A percentile compares a stretch with the other conserved stretches of the same genome.
phyloP scores from a whole-genome alignment of 192 early-diverging fungal genomes.

The Coemansia sp. region DNA sequence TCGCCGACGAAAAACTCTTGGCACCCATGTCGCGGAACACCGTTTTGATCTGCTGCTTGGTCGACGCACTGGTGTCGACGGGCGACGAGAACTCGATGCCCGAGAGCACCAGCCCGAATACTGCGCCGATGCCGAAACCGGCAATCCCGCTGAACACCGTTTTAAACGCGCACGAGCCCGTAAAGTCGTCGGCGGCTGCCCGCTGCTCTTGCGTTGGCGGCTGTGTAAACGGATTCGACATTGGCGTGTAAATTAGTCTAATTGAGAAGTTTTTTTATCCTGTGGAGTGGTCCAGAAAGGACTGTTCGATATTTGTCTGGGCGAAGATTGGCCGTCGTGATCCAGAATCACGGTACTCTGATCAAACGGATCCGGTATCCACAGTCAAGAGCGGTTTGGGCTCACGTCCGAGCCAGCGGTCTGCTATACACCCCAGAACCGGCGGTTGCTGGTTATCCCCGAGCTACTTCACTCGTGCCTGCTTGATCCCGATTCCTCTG shows the following conservation, averaged over 20 bases:
- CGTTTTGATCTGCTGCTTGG: conserved; percentile 78
- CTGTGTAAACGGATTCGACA: conserved; percentile 42
- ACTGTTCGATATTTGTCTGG: too few relatives aligned
- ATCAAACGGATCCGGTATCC: too few relatives aligned
- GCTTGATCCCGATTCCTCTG: too few relatives aligned
- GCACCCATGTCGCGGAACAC: conserved; percentile 87
- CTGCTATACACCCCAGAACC: too few relatives aligned
- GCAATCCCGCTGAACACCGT: conserved; percentile 62
- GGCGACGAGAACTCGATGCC: conserved; percentile 82
- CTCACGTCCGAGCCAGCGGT: too few relatives aligned
- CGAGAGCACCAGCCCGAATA: conserved; percentile 92
- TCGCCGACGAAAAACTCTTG: conserved; percentile 76
- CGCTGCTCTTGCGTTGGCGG: conserved; percentile 38
- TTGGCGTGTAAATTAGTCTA: conserved; percentile 1
- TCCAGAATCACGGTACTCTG: too few relatives aligned
- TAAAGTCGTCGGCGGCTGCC: conserved; percentile 30
- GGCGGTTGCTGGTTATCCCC: too few relatives aligned
- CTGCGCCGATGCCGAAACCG: conserved; percentile 83
- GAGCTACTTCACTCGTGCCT: too few relatives aligned
- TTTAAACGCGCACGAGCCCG: conserved; percentile 76
- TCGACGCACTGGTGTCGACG: conserved; percentile 61
- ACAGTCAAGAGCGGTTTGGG: too few relatives aligned
- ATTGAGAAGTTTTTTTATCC: too few relatives aligned
- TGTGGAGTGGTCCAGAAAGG: not conserved
- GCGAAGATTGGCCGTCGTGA: too few relatives aligned